phyloP scores from a whole-genome alignment of 257 asterid species.

The Solanum clarkiae region DNA sequence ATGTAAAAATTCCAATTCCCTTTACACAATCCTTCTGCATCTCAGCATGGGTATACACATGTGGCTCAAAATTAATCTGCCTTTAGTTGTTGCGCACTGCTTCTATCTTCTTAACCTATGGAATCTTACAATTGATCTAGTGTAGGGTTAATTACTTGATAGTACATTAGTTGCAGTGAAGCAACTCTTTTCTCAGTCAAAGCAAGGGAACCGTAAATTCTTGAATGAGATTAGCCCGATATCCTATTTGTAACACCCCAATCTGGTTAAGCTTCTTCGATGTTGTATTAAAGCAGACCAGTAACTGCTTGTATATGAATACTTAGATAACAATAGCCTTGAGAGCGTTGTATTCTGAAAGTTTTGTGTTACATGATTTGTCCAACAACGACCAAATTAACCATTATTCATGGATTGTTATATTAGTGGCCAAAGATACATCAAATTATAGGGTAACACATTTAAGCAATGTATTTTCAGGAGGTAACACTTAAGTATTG shows the following conservation, averaged over 20 bases:
- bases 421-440: no score
- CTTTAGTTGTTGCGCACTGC: not conserved
- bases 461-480: no score
- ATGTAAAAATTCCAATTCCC: not conserved
- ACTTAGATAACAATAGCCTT: conserved; percentile 85
- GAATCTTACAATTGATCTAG: not conserved
- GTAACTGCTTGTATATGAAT: conserved; percentile 64
- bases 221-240: conserved; percentile 80
- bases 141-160: conserved; percentile 60
- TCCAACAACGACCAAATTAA: no score
- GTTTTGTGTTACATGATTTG: not conserved
- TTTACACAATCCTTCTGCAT: not conserved
- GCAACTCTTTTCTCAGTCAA: conserved; percentile 76
- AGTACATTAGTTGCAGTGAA: conserved; percentile 77
- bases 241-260: conserved; percentile 69
- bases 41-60: not conserved
- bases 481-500: no score
- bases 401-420: no score
- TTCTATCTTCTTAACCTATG: not conserved
- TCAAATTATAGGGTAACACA: no score
- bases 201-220: conserved; percentile 82
- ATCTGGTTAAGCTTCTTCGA: conserved; percentile 79
- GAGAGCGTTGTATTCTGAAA: conserved; percentile 57
- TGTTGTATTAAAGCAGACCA: conserved; percentile 81
- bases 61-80: not conserved